phyloP scores from a whole-genome alignment of 331 rosid genomes.

The Telfairia occidentalis region DNA sequence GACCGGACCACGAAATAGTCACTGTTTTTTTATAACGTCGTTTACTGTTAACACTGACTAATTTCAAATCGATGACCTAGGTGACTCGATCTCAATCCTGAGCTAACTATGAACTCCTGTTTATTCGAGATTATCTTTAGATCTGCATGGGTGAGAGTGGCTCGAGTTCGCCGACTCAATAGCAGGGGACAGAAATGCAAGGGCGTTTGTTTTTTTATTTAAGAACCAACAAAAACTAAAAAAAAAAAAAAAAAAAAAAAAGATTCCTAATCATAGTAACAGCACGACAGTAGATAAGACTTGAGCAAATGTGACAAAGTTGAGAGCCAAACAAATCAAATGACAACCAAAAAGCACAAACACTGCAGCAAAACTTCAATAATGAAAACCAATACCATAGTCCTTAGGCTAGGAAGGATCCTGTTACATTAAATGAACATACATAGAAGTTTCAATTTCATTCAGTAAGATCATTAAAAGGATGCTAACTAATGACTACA shows the following conservation, averaged over 20 bases:
- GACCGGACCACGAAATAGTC: too few species aligned
- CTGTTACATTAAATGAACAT: neutral
- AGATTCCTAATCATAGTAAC: neutral
- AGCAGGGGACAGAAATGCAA: neutral
- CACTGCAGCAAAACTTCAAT: neutral
- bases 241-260: too few species aligned
- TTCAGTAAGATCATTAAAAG: neutral
- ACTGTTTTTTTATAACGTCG: too few species aligned
- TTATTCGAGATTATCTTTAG: too few species aligned
- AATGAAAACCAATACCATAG: neutral
- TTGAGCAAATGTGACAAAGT: neutral
- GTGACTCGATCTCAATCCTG: too few species aligned
- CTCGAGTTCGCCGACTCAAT: too few species aligned
- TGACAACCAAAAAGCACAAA: neutral
- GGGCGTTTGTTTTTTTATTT: neutral
- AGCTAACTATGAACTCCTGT: too few species aligned
- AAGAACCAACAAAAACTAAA: neutral
- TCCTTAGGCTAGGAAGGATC: neutral
- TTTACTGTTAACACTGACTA: too few species aligned
- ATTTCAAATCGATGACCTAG: too few species aligned
- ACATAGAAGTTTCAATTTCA: neutral
- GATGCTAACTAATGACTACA: neutral
- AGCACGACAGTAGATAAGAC: neutral
- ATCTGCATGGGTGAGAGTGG: too few species aligned
- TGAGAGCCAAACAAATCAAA: neutral